phyloP scores from a whole-genome alignment of 208 protist species.

The Wallacemonas collosoma region DNA sequence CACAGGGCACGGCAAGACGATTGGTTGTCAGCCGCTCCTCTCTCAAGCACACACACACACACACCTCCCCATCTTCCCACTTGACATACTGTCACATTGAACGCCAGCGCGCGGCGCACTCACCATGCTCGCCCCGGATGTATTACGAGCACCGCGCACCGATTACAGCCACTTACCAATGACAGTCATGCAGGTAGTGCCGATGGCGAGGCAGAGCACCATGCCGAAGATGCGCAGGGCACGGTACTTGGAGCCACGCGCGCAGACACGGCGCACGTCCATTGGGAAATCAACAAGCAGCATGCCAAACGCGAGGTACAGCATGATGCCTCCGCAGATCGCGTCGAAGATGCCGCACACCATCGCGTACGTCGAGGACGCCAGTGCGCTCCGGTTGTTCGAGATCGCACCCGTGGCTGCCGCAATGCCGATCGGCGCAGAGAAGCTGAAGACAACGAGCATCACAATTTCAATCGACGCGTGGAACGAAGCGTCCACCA shows the following conservation, averaged over 20 bases:
- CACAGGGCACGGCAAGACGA: too few relatives aligned
- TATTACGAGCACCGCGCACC: not conserved
- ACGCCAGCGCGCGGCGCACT: not conserved
- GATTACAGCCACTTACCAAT: slow-evolving; percentile 47
- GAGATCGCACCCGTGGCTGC: slow-evolving; percentile 31
- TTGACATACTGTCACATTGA: not conserved
- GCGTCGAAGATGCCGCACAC: slow-evolving; percentile 46
- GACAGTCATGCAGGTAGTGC: slow-evolving; percentile 44
- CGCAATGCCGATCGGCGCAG: slow-evolving; percentile 48
- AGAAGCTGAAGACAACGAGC: slow-evolving; percentile 48
- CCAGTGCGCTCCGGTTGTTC: slow-evolving; percentile 24
- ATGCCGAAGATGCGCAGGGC: slow-evolving; percentile 27
- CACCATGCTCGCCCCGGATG: not conserved
- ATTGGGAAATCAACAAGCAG: slow-evolving; percentile 60
- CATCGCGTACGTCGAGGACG: slow-evolving; percentile 31
- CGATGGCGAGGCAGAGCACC: slow-evolving; percentile 43
- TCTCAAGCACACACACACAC: too few relatives aligned
- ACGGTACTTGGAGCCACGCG: slow-evolving; percentile 2
- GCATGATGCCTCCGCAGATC: slow-evolving; percentile 69
- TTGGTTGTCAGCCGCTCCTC: too few relatives aligned
- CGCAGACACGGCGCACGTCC: slow-evolving; percentile 40
- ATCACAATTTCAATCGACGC: slow-evolving; percentile 37
- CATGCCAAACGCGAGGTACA: slow-evolving; percentile 71
- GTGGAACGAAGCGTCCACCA: slow-evolving; percentile 54
- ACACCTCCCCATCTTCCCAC: not conserved